Conservation (phyloP, 257 asterid genomes). For the Parsonsia alboflavescens region DNA sequence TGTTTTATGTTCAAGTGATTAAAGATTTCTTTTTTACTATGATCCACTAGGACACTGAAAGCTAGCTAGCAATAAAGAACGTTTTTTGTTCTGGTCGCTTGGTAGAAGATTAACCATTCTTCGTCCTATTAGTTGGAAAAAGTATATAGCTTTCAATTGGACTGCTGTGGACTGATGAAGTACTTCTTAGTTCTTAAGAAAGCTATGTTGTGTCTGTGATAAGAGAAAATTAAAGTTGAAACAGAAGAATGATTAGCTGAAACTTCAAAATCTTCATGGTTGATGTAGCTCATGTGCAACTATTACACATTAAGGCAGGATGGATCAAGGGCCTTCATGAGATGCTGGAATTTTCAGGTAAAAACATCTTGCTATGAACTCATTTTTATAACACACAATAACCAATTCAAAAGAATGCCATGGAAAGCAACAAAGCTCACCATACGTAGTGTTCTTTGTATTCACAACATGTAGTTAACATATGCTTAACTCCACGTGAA, state of each 20-base stretch:
- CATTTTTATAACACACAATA: neutral
- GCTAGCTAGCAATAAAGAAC: neutral
- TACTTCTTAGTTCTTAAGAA: too few species aligned
- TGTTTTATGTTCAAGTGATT: neutral
- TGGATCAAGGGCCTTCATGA: slow-evolving; percentile 76
- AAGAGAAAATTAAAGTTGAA: neutral
- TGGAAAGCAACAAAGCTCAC: too few species aligned
- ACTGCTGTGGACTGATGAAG: too few species aligned
- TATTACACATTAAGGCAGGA: slow-evolving; percentile 91
- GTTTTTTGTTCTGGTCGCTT: neutral
- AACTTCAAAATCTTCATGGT: neutral
- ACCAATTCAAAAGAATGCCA: neutral
- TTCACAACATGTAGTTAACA: too few species aligned
- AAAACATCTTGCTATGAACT: neutral
- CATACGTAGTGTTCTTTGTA: too few species aligned
- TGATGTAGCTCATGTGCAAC: slow-evolving; percentile 89
- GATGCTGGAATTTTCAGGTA: slow-evolving; percentile 91
- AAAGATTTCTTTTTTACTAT: neutral
- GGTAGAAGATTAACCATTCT: neutral
- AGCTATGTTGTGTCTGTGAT: neutral
- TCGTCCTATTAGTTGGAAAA: neutral
- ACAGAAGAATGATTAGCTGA: neutral
- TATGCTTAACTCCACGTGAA: too few species aligned
- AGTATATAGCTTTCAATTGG: neutral
- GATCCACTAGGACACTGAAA: neutral